Evolutionary conservation across 805 yeast genomes (phyloP).

Genomic region (Yamadazyma olivae): DNA sequence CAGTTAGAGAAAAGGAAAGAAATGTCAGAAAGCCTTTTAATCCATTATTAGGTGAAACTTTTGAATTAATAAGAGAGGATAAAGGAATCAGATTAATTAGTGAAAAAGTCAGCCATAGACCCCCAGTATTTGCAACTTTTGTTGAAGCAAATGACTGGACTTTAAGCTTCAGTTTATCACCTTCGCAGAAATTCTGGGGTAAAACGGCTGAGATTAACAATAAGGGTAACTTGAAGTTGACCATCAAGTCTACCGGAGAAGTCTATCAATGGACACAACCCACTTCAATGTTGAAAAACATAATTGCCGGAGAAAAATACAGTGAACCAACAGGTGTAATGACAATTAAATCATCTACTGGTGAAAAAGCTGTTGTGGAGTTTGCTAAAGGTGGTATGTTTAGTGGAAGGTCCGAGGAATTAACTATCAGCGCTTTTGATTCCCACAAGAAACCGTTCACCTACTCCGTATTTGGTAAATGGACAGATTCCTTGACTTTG

Average conservation of each 20-base stretch:
- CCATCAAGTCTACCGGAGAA: constrained; percentile 61
- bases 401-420: constrained; percentile 73
- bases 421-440: constrained; percentile 44
- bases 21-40: constrained; percentile 88
- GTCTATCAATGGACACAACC: constrained; percentile 82
- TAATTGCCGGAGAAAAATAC: constrained; percentile 93
- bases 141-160: constrained; percentile 77
- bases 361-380: constrained; percentile 64
- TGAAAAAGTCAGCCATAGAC: constrained; percentile 88
- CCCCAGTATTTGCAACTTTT: constrained; percentile 78
- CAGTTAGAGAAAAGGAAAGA: constrained; percentile 71
- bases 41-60: constrained; percentile 92
- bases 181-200: constrained; percentile 92
- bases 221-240: constrained; percentile 63
- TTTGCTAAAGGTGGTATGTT: constrained; percentile 85
- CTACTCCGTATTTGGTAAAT: constrained; percentile 63
- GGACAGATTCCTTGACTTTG: constrained; percentile 70
- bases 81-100: constrained; percentile 67
- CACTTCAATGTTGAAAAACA: constrained; percentile 73
- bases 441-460: constrained; percentile 31
- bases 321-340: constrained; percentile 78
- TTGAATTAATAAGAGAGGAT: constrained; percentile 83
- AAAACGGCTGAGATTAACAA: constrained; percentile 82
- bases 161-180: constrained; percentile 58
- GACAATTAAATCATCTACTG: constrained; percentile 65